Evolutionary conservation across 495 filamentous ascomycete species (phyloP).

Genomic region (Penicillium atrosanguineum): DNA sequence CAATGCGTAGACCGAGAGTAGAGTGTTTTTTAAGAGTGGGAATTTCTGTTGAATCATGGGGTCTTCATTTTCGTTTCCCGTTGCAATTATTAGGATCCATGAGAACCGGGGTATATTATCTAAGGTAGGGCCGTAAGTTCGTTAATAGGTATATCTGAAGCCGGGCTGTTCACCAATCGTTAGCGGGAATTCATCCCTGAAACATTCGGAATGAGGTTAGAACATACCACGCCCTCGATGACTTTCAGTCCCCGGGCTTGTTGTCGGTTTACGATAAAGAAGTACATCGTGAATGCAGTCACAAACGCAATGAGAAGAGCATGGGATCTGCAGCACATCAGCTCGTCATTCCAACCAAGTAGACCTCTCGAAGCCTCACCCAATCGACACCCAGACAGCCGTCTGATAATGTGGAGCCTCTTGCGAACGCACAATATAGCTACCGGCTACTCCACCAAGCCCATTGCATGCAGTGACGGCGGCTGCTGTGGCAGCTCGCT

Average conservation of each 20-base stretch:
- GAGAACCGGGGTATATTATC: background rate
- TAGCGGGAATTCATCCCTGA: background rate
- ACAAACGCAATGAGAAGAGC: conserved; percentile 65
- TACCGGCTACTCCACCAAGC: conserved; percentile 72
- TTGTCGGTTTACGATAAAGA: conserved; percentile 56
- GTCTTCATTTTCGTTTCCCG: background rate
- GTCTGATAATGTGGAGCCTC: conserved; percentile 70
- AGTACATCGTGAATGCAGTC: conserved; percentile 56
- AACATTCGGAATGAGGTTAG: too few species aligned
- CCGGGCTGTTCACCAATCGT: conserved; percentile 23
- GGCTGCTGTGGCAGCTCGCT: conserved; percentile 68
- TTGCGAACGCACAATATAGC: conserved; percentile 65
- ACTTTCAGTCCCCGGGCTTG: conserved; percentile 46
- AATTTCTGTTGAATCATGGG: background rate
- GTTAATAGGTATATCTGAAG: conserved; percentile 53
- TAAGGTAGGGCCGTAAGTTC: background rate
- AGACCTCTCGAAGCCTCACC: conserved; percentile 32
- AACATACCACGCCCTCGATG: conserved; percentile 53
- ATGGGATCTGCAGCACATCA: conserved; percentile 47
- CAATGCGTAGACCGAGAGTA: background rate
- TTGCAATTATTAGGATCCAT: background rate
- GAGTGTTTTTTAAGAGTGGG: background rate
- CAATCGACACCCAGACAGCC: conserved; percentile 70
- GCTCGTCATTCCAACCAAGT: conserved; percentile 17
- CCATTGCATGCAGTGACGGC: conserved; percentile 70